A percentile compares a stretch with the other conserved stretches of the same genome.
Evolutionary conservation across 1,139 yeast genomes (phyloP).

Genomic region (Sugiyamaella xylanicola): DNA sequence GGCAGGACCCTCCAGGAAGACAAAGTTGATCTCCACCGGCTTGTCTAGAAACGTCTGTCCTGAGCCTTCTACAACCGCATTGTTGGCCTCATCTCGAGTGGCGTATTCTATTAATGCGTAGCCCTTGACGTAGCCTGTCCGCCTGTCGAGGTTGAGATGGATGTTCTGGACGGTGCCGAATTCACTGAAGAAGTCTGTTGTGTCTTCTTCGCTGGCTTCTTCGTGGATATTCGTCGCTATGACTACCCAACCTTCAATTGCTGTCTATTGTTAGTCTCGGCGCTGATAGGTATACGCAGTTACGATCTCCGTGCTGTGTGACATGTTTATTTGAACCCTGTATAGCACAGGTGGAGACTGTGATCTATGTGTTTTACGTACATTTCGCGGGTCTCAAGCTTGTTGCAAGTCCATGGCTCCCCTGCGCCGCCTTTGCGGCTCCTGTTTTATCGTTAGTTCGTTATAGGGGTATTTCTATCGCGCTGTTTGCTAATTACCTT

Average conservation of each 20-base stretch:
- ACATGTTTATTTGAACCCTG: too few relatives aligned
- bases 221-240: constrained; percentile 49
- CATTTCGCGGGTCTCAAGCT: too few relatives aligned
- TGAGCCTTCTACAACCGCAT: constrained; percentile 41
- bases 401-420: too few relatives aligned
- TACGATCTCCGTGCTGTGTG: too few relatives aligned
- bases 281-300: too few relatives aligned
- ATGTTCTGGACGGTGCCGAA: constrained; percentile 46
- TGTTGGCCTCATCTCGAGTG: constrained; percentile 41
- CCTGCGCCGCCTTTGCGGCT: too few relatives aligned
- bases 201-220: constrained; percentile 51
- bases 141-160: constrained; percentile 48
- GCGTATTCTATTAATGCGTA: constrained; percentile 48
- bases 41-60: constrained; percentile 44
- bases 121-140: constrained; percentile 50
- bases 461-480: too few relatives aligned
- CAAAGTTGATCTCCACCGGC: constrained; percentile 43
- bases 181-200: constrained; percentile 48
- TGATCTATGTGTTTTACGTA: too few relatives aligned
- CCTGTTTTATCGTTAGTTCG: too few relatives aligned
- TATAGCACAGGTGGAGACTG: too few relatives aligned
- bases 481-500: too few relatives aligned
- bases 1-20: constrained; percentile 35
- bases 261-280: background rate
- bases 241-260: constrained; percentile 50